Base-by-base conservation (phyloP, 805 yeast genomes). In the Yarrowia phangngaensis region DNA sequence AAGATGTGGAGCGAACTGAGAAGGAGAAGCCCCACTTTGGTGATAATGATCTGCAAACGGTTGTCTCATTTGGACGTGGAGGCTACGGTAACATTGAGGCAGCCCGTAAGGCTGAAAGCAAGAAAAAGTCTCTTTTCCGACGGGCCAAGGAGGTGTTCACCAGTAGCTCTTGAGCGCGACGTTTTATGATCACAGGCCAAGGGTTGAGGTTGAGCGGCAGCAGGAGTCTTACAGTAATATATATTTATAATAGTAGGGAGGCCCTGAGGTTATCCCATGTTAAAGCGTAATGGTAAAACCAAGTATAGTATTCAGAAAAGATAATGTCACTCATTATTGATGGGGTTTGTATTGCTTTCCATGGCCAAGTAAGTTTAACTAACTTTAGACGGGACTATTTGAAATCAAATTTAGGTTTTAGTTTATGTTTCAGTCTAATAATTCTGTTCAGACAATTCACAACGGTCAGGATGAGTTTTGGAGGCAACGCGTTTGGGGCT, bases 71-170 rank as follows among this genome's bases (percentile, higher is more conserved):
- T 22, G 84, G 84, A 17, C 69, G 84, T 54, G 84, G 84, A 8
- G 84, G 84, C 1, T 78, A 73, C 60, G 84, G 84, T 9, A 79
- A 79, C 56, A 74, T 78, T 52, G 66, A 74, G 29, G 62, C 35
- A 12, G 54, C 54, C 4, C 40, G 48, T 11, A 38, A 50, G 41
- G 50, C 36, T 6, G 62, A 64, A 55, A 62, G 61, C 51, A 64
- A 64, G 28, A 63, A 63, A 52, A 64, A 64, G 30, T 67, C 74
- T 4, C 58, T 77, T 35, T 60, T 76, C 35, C 62, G 64, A n/a
- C 74, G 72, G 60, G 72, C 78, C 13, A 73, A 69, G 60, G 63
- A 56, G 12, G 55, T 71, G 12, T 74, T 75, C 61, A 63, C 60
- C 54, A 62, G 57, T 31, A 15, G 24, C 24, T 19, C 45, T 16